Base-by-base conservation (phyloP, 176 grass and related monocot genomes). In the Carex littledalei region DNA sequence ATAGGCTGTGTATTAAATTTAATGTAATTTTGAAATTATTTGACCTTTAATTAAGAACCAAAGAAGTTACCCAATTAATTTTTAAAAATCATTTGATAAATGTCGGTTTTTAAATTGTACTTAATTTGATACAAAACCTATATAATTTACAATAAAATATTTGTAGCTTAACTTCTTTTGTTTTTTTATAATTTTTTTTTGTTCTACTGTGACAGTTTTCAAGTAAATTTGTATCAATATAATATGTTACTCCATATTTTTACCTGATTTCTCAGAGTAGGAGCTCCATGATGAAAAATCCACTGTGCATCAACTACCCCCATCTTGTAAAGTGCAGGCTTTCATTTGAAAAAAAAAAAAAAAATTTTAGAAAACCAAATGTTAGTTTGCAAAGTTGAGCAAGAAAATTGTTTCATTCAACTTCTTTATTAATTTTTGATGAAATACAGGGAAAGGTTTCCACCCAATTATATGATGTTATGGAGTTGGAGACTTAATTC, bases 251-350 rank as follows among this genome's bases (percentile, higher is more conserved):
- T 60, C 6, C 18, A 63, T 63, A 63, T 63, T 11, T 69, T 47
- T 77, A 77, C 49, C 73, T 77, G 73, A 55, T 77, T 24, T 56
- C 73, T 77, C 2, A 77, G 73, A 17, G 73, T 54, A 29, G 73
- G 73, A 6, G 6, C 16, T 29, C 49, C 73, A 55, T 55, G 50
- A 77, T 77, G 73, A 77, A 77, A 77, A 55, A 77, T 77, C 73
- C 73, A 77, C 13, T 77, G 73, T 49, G 73, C 73, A 54, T 77
- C 73, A 31, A 77, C 73, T 77, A 77, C 12, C 12, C 73, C 73
- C 11, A 77, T 77, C 1, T 55, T 54, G 4, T 55, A 3, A 29
- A 13, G 21, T 3, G 49, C 49, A 55, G 73, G 73, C 73, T 77
- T 55, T 31, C 24, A 13, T 55, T 77, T 77, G 73, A 22, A 77